A percentile compares a stretch with the other conserved stretches of the same genome.
phyloP scores from a whole-genome alignment of 345 rosid species.

The Lagerstroemia speciosa region DNA sequence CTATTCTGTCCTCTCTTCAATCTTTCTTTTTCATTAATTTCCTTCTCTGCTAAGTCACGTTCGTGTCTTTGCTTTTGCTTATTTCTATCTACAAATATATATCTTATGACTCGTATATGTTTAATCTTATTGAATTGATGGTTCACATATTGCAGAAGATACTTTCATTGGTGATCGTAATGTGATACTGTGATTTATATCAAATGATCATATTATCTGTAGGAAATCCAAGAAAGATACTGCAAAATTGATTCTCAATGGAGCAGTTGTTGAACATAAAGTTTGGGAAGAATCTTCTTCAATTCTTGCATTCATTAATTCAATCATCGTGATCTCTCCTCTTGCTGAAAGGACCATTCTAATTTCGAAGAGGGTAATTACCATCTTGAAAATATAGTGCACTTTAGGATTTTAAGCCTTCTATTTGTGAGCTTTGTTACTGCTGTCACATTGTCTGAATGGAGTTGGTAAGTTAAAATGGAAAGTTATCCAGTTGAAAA shows the following conservation, averaged over 20 bases:
- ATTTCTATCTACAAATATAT: neutral
- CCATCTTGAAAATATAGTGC: conserved; percentile 2
- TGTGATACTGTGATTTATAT: neutral
- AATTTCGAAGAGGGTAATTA: conserved; percentile 41
- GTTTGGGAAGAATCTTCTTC: conserved; percentile 53
- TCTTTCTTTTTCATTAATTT: neutral
- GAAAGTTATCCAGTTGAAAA: neutral
- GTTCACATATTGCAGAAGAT: neutral
- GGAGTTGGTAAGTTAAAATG: neutral
- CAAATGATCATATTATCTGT: conserved; percentile 3
- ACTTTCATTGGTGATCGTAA: neutral
- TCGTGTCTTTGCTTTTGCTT: neutral
- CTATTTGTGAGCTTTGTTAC: neutral
- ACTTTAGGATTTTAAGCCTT: neutral
- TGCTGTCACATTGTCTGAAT: neutral
- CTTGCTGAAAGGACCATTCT: conserved; percentile 43
- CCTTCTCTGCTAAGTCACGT: neutral
- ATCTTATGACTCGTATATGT: neutral
- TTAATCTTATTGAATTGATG: neutral
- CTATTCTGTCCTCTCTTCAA: neutral
- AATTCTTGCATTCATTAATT: conserved; percentile 26
- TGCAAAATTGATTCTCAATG: conserved; percentile 45
- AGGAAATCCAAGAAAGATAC: conserved; percentile 44
- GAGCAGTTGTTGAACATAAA: conserved; percentile 48
- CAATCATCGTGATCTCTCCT: conserved; percentile 49